Evolutionary conservation across 1,139 yeast species (phyloP).

Genomic region (Lodderomyces margitis): DNA sequence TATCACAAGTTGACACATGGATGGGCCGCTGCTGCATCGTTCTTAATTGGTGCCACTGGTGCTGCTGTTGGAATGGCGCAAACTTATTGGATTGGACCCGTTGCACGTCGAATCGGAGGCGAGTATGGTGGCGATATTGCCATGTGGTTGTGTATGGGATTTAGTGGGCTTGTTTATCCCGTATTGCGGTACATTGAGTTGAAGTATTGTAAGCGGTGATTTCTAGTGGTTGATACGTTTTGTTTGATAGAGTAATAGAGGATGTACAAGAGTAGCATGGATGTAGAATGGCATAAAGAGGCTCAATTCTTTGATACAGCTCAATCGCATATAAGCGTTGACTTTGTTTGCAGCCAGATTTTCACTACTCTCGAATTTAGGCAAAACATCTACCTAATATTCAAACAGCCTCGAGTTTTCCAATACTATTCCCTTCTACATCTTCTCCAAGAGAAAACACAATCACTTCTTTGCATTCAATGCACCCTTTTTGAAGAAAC

Average conservation of each 20-base stretch:
- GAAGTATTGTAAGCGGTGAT: slow-evolving; percentile 46
- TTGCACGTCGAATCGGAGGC: slow-evolving; percentile 59
- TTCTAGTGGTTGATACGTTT: too few relatives aligned
- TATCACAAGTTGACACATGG: slow-evolving; percentile 56
- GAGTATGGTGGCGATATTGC: slow-evolving; percentile 74
- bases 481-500: too few relatives aligned
- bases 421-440: too few relatives aligned
- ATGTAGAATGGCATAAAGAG: too few relatives aligned
- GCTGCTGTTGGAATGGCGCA: slow-evolving; percentile 85
- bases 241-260: neutral
- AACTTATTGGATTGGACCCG: slow-evolving; percentile 71
- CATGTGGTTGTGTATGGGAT: slow-evolving; percentile 75
- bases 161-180: slow-evolving; percentile 67
- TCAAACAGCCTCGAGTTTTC: too few relatives aligned
- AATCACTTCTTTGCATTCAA: too few relatives aligned
- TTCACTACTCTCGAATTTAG: too few relatives aligned
- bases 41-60: slow-evolving; percentile 65
- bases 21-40: slow-evolving; percentile 60
- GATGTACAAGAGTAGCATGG: too few relatives aligned
- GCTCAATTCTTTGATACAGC: too few relatives aligned
- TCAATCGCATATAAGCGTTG: too few relatives aligned
- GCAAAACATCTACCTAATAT: too few relatives aligned
- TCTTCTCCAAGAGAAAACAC: too few relatives aligned
- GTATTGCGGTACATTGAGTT: slow-evolving; percentile 62
- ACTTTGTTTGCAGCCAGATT: neutral